Percentiles rank a stretch among this genome's conserved stretches.
Evolutionary conservation across 192 early-diverging fungal species (phyloP).

Genomic region (Helicostylum pulchrum): DNA sequence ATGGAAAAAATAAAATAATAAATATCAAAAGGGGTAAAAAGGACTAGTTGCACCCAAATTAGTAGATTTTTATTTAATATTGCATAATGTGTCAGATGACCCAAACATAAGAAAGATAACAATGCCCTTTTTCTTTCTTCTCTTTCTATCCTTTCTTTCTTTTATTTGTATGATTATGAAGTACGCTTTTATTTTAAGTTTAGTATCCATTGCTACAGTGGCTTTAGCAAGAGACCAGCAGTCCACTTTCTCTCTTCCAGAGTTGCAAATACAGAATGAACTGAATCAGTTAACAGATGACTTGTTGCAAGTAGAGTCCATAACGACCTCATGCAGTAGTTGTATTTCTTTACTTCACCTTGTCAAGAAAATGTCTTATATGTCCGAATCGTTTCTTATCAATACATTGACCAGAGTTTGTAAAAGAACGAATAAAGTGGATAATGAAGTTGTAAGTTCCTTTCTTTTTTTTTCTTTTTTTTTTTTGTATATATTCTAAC

Average conservation of each 20-base stretch:
- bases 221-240: background rate
- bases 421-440: conserved; percentile 30
- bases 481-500: background rate
- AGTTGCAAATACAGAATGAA: conserved; percentile 8
- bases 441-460: conserved; percentile 41
- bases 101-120: background rate
- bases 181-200: background rate
- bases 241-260: background rate
- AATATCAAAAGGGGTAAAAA: too few relatives aligned
- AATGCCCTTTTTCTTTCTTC: background rate
- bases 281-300: conserved; percentile 14
- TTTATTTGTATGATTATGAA: background rate
- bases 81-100: too few relatives aligned
- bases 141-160: background rate
- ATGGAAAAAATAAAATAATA: too few relatives aligned
- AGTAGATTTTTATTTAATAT: too few relatives aligned
- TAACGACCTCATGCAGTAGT: conserved; percentile 34
- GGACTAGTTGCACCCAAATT: too few relatives aligned
- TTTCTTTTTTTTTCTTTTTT: background rate
- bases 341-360: conserved; percentile 42
- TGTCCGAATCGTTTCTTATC: conserved; percentile 41
- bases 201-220: background rate
- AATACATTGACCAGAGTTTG: conserved; percentile 35
- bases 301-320: conserved; percentile 20
- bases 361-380: conserved; percentile 42